Evolutionary conservation across 2,329 filamentous ascomycete species (phyloP).

Genomic region (Nothopassalora personata): DNA sequence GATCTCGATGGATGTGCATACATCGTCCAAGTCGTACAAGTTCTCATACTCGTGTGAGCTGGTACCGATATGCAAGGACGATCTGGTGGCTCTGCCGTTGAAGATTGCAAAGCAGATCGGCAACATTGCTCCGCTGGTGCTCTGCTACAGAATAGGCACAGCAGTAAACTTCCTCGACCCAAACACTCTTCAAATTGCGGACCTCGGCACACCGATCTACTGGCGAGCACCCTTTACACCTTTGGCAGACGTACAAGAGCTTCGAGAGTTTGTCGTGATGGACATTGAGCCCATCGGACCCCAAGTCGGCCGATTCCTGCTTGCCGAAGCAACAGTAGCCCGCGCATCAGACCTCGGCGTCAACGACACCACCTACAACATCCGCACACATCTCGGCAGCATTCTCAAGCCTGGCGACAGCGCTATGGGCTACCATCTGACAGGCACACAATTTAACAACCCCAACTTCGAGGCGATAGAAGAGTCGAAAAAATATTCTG

Average conservation of each 20-base stretch:
- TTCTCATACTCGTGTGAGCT: conserved; percentile 86
- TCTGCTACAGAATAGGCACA: conserved; percentile 86
- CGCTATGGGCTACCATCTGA: conserved; percentile 88
- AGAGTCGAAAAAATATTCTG: conserved; percentile 66
- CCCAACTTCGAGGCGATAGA: conserved; percentile 78
- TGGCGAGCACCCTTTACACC: conserved; percentile 85
- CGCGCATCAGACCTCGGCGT: conserved; percentile 77
- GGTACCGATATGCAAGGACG: conserved; percentile 94
- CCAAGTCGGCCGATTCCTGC: conserved; percentile 72
- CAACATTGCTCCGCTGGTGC: conserved; percentile 78
- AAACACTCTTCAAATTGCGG: conserved; percentile 82
- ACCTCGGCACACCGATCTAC: conserved; percentile 75
- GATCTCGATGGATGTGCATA: conserved; percentile 90
- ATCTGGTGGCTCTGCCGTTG: conserved; percentile 87
- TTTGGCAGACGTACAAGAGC: conserved; percentile 74
- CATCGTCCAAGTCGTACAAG: conserved; percentile 86
- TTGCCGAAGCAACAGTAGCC: conserved; percentile 84
- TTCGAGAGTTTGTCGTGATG: conserved; percentile 90
- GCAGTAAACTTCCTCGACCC: conserved; percentile 86
- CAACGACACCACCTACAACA: conserved; percentile 85
- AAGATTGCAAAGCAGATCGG: conserved; percentile 81
- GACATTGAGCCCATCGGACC: conserved; percentile 79
- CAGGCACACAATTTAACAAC: conserved; percentile 90
- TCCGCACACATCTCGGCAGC: conserved; percentile 80
- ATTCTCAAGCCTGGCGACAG: conserved; percentile 85